Evolutionary conservation across 306 rosid genomes (phyloP), one percentile per base, ranked within the genome.

Genomic region (Vigna mungo): DNA sequence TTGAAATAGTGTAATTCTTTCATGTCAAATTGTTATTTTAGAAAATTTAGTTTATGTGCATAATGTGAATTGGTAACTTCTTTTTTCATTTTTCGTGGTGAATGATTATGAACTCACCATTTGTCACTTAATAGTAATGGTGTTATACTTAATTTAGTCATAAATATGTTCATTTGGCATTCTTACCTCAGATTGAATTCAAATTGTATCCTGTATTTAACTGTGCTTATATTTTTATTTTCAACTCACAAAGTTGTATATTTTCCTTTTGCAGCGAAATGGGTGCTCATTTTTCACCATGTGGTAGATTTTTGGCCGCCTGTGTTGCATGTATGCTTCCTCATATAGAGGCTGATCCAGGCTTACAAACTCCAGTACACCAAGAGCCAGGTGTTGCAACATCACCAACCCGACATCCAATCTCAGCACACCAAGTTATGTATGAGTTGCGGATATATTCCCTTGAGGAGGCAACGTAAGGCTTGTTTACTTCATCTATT

Each of bases 271-370:
- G 89, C 96, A 96, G 99, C 84, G 99, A 96, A 88, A 96, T 96
- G 98, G 99, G 99, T 78, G 96, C 97, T 71, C 99, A 92, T 77
- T 96, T 96, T 87, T 93, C 99, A 67, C 99, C 99, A n/a, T 96
- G 97, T 25, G 99, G 99, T 82, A 92, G 90, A 86, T 96, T 87
- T 90, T 90, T 96, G 85, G 99, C 99, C 25, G 97, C 97, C 56
- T 93, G 99, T 81, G 99, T 96, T 81, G 99, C 98, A 71, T 96
- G 99, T 73, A 83, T 90, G 90, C 88, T 91, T 76, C 98, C 98
- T 72, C 91, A 88, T 82, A 43, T 88, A 76, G 99, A 96, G 83
- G 88, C 91, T 79, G 99, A 96, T 82, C 89, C 88, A 67, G 97
- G 92, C 64, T 81, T 85, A 53, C 98, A 88, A 78, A 78, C 88